These are phyloP conservation scores for Ceratocystis smalleyi DNA, from an alignment of 2,329 filamentous ascomycete genomes.

Conservation along the genomic window DNA sequence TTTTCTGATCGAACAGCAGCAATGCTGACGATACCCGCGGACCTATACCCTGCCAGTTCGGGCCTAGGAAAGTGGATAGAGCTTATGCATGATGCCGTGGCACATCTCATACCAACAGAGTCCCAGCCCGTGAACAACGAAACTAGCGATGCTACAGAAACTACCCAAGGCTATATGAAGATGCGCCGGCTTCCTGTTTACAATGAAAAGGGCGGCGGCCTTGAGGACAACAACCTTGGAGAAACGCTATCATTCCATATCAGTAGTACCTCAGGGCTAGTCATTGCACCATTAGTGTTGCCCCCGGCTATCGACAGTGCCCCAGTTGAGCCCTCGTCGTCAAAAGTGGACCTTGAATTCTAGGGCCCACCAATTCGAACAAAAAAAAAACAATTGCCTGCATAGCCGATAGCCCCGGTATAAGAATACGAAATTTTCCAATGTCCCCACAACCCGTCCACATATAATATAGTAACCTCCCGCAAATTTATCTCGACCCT, in stretches of 20 bases:
- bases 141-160: conserved; percentile 7
- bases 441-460: background rate
- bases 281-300: conserved; percentile 76
- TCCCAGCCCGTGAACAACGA: conserved; percentile 13
- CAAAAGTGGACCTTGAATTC: conserved; percentile 28
- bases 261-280: conserved; percentile 62
- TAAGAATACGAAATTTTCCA: conserved; percentile 3
- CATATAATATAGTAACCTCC: background rate
- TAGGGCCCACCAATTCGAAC: background rate
- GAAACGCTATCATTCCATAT: conserved; percentile 86
- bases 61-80: conserved; percentile 79
- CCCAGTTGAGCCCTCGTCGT: conserved; percentile 19
- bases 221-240: conserved; percentile 49
- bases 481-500: conserved; percentile 11
- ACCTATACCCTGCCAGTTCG: conserved; percentile 59
- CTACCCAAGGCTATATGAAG: conserved; percentile 58
- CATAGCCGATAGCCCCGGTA: background rate
- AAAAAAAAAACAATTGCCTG: background rate
- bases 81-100: conserved; percentile 64
- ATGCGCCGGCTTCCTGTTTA: conserved; percentile 71
- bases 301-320: conserved; percentile 64
- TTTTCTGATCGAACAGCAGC: conserved; percentile 51
- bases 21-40: conserved; percentile 61
- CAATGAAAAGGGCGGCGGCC: conserved; percentile 75
- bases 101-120: conserved; percentile 45